phyloP scores from a whole-genome alignment of 768 basidiomycete species.

The Suillus cothurnatus region DNA sequence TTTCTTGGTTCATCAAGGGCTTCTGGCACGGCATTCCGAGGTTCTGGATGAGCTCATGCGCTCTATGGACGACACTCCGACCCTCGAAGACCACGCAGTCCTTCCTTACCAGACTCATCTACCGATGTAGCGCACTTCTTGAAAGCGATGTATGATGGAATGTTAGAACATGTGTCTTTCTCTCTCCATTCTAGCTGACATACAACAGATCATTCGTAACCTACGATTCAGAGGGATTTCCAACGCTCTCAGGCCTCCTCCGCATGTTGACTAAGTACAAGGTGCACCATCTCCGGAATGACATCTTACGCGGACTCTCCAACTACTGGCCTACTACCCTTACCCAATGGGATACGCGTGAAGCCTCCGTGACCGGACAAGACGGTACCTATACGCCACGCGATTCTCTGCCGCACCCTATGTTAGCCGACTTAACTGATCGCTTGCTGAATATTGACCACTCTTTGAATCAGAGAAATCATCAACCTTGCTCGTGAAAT shows the following conservation, averaged over 20 bases:
- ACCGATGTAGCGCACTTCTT: constrained; percentile 62
- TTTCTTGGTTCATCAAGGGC: constrained; percentile 70
- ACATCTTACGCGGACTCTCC: constrained; percentile 55
- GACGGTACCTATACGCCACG: constrained; percentile 60
- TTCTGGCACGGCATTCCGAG: constrained; percentile 64
- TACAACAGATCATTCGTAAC: constrained; percentile 46
- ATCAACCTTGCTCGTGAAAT: constrained; percentile 68
- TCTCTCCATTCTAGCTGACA: constrained; percentile 17
- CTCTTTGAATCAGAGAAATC: constrained; percentile 46
- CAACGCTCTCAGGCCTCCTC: constrained; percentile 56
- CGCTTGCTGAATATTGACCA: constrained; percentile 11
- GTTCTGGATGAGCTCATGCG: constrained; percentile 47
- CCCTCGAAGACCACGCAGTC: constrained; percentile 59
- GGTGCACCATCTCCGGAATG: constrained; percentile 56
- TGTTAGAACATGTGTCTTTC: constrained; percentile 45
- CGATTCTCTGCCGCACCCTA: constrained; percentile 61
- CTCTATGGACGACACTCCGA: constrained; percentile 23
- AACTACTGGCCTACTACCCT: constrained; percentile 64
- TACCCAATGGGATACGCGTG: constrained; percentile 65
- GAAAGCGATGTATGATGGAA: constrained; percentile 68
- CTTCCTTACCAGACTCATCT: constrained; percentile 56
- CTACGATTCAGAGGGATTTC: constrained; percentile 52
- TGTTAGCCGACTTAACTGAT: constrained; percentile 45
- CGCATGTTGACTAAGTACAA: constrained; percentile 66
- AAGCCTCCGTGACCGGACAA: constrained; percentile 52